Evolutionary conservation across 306 rosid genomes (phyloP).

Genomic region (Lupinus albus): DNA sequence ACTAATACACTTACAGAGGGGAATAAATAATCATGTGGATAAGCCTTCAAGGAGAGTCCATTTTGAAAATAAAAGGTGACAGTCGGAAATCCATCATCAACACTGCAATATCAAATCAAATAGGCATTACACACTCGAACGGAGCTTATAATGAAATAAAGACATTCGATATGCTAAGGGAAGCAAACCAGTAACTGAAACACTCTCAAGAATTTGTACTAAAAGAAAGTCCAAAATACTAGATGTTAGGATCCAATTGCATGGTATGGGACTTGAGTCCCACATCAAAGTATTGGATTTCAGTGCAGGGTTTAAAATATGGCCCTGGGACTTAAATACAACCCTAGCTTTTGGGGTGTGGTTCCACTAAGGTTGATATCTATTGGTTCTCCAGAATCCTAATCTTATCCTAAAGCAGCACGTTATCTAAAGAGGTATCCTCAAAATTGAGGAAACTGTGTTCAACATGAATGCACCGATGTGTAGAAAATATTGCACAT

Average conservation of each 20-base stretch:
- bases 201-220: slow-evolving; percentile 30
- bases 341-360: not conserved
- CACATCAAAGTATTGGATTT: not conserved
- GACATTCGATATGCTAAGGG: slow-evolving; percentile 15
- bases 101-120: slow-evolving; percentile 58
- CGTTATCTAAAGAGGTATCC: not conserved
- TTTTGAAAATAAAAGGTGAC: slow-evolving; percentile 82
- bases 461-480: not conserved
- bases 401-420: not conserved
- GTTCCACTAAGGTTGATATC: too few species aligned
- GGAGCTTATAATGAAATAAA: slow-evolving; percentile 34
- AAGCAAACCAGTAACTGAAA: slow-evolving; percentile 25
- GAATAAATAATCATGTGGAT: slow-evolving; percentile 91
- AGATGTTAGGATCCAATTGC: not conserved
- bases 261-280: not conserved
- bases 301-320: not conserved
- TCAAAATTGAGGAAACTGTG: not conserved
- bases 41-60: slow-evolving; percentile 84
- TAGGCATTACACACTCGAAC: slow-evolving; percentile 17
- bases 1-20: slow-evolving; percentile 63
- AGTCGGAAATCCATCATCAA: slow-evolving; percentile 87
- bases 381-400: not conserved
- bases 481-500: not conserved
- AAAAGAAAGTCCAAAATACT: slow-evolving; percentile 15
- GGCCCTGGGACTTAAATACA: not conserved